Evolutionary conservation across 2,329 filamentous ascomycete species (phyloP).

Genomic region (Xylaria sp.): DNA sequence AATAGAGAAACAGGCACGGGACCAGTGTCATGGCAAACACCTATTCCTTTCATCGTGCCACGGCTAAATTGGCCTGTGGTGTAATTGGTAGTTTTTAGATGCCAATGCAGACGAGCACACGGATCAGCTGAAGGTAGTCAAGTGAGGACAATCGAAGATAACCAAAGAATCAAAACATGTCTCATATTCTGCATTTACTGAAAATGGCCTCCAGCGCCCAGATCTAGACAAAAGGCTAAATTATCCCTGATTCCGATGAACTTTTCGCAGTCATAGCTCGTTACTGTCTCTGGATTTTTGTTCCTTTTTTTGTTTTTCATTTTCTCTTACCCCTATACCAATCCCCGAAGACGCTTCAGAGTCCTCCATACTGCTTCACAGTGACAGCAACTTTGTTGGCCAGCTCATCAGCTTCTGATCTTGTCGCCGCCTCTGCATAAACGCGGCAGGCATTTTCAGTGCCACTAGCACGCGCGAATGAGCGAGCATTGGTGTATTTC

Average conservation of each 20-base stretch:
- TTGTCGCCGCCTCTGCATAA: constrained; percentile 91
- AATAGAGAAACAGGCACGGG: too few species aligned
- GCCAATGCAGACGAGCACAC: too few species aligned
- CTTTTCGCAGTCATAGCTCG: constrained; percentile 26
- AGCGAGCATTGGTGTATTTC: constrained; percentile 88
- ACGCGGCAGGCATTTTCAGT: constrained; percentile 96
- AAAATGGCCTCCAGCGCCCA: constrained; percentile 8
- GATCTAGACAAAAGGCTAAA: constrained; percentile 8
- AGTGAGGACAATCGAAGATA: too few species aligned
- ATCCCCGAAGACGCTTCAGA: constrained; percentile 2
- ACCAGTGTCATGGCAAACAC: too few species aligned
- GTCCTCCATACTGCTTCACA: constrained; percentile 65
- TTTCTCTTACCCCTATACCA: neutral
- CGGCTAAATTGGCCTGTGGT: too few species aligned
- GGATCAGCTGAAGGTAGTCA: too few species aligned
- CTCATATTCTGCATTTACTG: neutral
- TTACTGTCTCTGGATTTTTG: constrained; percentile 10
- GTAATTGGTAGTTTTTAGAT: too few species aligned
- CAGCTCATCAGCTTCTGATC: constrained; percentile 88
- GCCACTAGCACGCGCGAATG: constrained; percentile 90
- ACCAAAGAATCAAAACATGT: neutral
- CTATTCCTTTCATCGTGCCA: too few species aligned
- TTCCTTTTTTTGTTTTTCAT: neutral
- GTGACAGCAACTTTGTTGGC: constrained; percentile 81
- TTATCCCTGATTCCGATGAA: constrained; percentile 14